Evolutionary conservation across 2,329 filamentous ascomycete genomes (phyloP).

Genomic region (Cercospora sp.): DNA sequence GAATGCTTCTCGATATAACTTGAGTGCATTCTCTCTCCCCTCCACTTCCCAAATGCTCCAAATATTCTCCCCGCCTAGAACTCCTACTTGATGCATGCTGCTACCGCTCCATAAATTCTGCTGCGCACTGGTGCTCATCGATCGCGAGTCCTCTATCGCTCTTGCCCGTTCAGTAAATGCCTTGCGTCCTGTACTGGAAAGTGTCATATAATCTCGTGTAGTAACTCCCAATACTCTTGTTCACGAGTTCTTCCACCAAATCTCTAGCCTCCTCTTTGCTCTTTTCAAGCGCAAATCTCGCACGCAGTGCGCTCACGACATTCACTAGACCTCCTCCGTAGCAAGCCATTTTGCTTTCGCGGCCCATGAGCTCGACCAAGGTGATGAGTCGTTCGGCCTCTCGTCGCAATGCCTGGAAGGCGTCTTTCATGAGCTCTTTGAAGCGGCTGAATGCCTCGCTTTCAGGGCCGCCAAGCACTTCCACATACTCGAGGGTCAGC

Average conservation of each 20-base stretch:
- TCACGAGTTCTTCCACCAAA: constrained; percentile 79
- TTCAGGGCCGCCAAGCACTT: constrained; percentile 73
- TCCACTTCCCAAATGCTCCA: neutral
- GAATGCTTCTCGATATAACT: neutral
- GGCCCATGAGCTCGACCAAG: constrained; percentile 80
- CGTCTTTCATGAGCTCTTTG: constrained; percentile 76
- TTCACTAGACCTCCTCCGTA: constrained; percentile 72
- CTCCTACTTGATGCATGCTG: neutral
- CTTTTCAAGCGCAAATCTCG: constrained; percentile 78
- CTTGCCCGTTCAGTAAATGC: constrained; percentile 66
- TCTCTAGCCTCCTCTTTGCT: constrained; percentile 78
- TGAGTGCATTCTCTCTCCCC: neutral
- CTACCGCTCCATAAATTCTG: neutral
- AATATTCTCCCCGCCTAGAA: neutral
- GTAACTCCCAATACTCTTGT: constrained; percentile 81
- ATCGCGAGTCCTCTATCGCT: neutral
- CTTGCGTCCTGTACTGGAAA: constrained; percentile 84
- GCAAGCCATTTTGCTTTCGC: constrained; percentile 81
- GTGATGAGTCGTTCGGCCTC: constrained; percentile 80
- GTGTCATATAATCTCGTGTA: constrained; percentile 75
- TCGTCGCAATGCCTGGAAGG: constrained; percentile 76
- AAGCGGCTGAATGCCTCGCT: constrained; percentile 72
- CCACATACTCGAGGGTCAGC: constrained; percentile 80
- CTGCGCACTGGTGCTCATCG: neutral
- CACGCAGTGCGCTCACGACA: constrained; percentile 67